Evolutionary conservation across 2,329 filamentous ascomycete genomes (phyloP).

Genomic region (Colletotrichum tofieldiae): DNA sequence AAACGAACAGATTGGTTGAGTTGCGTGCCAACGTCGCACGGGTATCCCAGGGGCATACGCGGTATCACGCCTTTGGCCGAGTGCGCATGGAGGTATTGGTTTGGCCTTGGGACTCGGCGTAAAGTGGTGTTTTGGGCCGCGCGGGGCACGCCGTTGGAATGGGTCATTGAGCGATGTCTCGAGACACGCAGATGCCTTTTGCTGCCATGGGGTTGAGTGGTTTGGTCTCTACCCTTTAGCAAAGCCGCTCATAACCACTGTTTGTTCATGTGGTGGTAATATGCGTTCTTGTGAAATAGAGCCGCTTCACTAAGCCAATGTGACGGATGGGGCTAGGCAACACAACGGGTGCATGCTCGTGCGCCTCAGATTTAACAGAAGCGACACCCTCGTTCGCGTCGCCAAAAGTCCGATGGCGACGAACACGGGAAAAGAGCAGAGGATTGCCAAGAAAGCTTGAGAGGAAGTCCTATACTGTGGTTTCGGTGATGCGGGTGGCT

Average conservation of each 20-base stretch:
- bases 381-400: background rate
- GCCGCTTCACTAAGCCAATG: background rate
- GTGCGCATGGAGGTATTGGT: constrained; percentile 2
- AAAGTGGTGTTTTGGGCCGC: background rate
- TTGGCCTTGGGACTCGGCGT: background rate
- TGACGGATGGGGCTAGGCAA: background rate
- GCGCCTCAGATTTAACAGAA: background rate
- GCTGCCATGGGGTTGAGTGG: background rate
- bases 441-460: background rate
- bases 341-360: background rate
- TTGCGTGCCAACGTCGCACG: constrained; percentile 18
- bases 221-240: background rate
- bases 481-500: constrained; percentile 33
- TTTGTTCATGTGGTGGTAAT: background rate
- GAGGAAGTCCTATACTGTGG: constrained; percentile 20
- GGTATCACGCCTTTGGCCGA: constrained; percentile 39
- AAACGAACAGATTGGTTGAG: constrained; percentile 15
- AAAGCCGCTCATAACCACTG: background rate
- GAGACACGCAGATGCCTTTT: background rate
- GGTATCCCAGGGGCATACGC: constrained; percentile 8
- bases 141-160: background rate
- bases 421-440: background rate
- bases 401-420: constrained; percentile 2
- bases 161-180: background rate
- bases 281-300: background rate